Conservation (phyloP, 352 stramenopile species). For the Pythium monospermum region DNA sequence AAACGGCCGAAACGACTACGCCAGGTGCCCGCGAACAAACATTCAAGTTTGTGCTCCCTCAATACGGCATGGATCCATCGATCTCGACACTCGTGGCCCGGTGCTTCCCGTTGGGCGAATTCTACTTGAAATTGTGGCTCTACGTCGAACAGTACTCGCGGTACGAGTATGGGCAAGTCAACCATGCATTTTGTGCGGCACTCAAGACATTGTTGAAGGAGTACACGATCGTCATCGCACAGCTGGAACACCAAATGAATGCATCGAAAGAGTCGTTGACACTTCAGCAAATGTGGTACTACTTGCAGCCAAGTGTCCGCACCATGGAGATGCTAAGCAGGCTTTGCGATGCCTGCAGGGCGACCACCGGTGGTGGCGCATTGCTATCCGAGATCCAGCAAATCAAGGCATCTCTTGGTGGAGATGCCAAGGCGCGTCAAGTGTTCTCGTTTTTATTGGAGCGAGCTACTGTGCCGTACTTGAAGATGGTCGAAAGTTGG, state of each 20-base stretch:
- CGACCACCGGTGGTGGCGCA: constrained; percentile 82
- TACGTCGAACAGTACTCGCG: constrained; percentile 81
- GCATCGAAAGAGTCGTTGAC: constrained; percentile 41
- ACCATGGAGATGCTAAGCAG: constrained; percentile 91
- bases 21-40: constrained; percentile 13
- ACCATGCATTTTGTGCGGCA: constrained; percentile 91
- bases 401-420: constrained; percentile 71
- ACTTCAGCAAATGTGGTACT: constrained; percentile 92
- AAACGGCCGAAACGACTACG: constrained; percentile 34
- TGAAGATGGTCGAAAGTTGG: constrained; percentile 89
- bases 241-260: constrained; percentile 85
- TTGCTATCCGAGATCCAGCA: constrained; percentile 89
- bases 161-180: constrained; percentile 92
- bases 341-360: constrained; percentile 66
- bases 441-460: constrained; percentile 85
- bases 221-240: constrained; percentile 90
- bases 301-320: constrained; percentile 87
- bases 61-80: constrained; percentile 79
- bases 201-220: constrained; percentile 91
- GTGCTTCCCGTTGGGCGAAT: constrained; percentile 70
- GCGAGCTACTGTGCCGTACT: constrained; percentile 77
- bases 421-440: constrained; percentile 70
- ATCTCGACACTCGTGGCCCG: constrained; percentile 61
- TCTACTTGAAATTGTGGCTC: constrained; percentile 65
- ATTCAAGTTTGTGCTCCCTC: constrained; percentile 61